Base-by-base conservation (phyloP, 2,329 filamentous ascomycete species). In the Xylaria sp. region DNA sequence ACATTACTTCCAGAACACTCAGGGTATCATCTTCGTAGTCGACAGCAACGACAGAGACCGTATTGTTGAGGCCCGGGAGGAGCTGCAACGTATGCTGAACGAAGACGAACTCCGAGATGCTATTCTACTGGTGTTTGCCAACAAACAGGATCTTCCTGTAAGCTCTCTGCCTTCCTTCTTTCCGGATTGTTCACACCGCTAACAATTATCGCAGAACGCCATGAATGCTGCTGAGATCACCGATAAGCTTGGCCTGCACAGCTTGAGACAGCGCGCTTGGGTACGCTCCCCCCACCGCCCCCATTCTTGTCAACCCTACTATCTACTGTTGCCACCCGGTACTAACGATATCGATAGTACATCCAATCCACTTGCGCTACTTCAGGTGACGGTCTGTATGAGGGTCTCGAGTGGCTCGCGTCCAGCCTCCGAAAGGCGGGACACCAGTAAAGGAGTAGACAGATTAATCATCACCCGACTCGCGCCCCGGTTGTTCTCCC, bases 181-280 rank as follows among this genome's bases (percentile, higher is more conserved):
- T 45, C 39, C 38, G 1, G 18, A 39, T 43, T 16, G 29, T 46
- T 8, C 17, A 13, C 29, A 34, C 18, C 16, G 62, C 74, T 71
- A 65, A 73, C 64, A 44, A 56, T 52, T 17, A 40, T 59, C 54
- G 57, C 71, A 96, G 92, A 97, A 97, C 75, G 94, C 94, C 78
- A 97, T 97, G 94, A 97, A 96, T 80, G 93, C 94, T 72, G 93
- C 94, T 73, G 94, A 99, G 83, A 97, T 99, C 78, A 99, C 94
- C 78, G 93, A 99, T 83, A 97, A 97, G 88, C 91, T 99, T 78
- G 94, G 94, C 74, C 92, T 99, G 72, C 93, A 97, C 88, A 95
- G 91, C 82, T 84, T 99, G 85, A 91, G 92, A 85, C 91, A 96
- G 83, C 92, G 94, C 77, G 90, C 91, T 72, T 99, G 94, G 94